These are phyloP conservation scores for Suillus ampliporus DNA, from an alignment of 768 basidiomycete species.

Conservation along the genomic window DNA sequence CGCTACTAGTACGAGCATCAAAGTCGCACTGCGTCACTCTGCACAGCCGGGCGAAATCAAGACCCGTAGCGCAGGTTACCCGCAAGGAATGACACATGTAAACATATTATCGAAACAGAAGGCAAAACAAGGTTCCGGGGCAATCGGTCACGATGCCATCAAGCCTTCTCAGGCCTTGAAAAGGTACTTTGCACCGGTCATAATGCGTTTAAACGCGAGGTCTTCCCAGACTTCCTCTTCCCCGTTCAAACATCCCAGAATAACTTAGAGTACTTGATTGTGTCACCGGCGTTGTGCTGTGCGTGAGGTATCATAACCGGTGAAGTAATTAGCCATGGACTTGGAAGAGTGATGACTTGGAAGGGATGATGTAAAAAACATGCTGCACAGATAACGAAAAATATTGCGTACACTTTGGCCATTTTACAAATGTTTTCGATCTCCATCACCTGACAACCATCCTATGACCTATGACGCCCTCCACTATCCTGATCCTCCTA, in stretches of 20 bases:
- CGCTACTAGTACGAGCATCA: neutral
- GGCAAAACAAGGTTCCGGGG: slow-evolving; percentile 35
- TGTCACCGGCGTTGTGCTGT: slow-evolving; percentile 15
- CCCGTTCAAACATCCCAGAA: slow-evolving; percentile 32
- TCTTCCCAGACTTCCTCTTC: slow-evolving; percentile 20
- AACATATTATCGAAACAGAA: slow-evolving; percentile 9
- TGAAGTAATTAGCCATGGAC: slow-evolving; percentile 8
- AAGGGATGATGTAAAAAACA: slow-evolving; percentile 22
- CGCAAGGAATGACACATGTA: slow-evolving; percentile 11
- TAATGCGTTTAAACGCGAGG: slow-evolving; percentile 26
- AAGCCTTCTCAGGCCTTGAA: slow-evolving; percentile 23
- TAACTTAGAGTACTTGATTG: slow-evolving; percentile 19
- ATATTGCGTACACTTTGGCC: slow-evolving; percentile 12
- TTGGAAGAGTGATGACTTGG: slow-evolving; percentile 9
- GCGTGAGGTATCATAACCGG: slow-evolving; percentile 7
- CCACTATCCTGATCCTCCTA: slow-evolving; percentile 19
- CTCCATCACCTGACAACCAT: slow-evolving; percentile 19
- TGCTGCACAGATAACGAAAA: slow-evolving; percentile 24
- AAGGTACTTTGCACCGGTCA: slow-evolving; percentile 19
- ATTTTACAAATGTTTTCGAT: slow-evolving; percentile 13
- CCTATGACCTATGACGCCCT: neutral
- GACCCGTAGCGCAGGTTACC: slow-evolving; percentile 9
- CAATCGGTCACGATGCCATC: slow-evolving; percentile 23
- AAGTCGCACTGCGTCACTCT: neutral
- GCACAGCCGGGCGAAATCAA: slow-evolving; percentile 8